phyloP scores from a whole-genome alignment of 176 grass and related monocot species.

The Puccinellia tenuiflora region DNA sequence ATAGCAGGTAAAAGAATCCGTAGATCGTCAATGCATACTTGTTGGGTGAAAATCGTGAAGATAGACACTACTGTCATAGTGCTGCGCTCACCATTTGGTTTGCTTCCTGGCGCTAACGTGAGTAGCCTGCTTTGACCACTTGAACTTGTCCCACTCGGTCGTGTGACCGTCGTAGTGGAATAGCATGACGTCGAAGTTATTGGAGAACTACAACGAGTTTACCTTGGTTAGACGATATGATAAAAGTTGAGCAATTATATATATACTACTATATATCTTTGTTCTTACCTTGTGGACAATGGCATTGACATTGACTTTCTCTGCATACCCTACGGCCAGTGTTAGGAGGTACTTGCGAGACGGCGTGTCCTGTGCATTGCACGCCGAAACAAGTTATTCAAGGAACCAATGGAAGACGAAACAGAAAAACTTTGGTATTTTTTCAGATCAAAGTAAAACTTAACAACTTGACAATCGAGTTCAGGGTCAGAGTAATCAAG shows the following conservation, averaged over 20 bases:
- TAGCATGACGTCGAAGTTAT: neutral
- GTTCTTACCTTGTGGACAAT: slow-evolving; percentile 26
- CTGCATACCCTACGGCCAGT: too few relatives aligned
- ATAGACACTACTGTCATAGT: neutral
- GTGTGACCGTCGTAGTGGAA: slow-evolving; percentile 11
- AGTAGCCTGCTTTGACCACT: slow-evolving; percentile 34
- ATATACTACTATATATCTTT: too few relatives aligned
- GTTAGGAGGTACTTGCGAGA: slow-evolving; percentile 16
- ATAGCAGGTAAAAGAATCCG: neutral
- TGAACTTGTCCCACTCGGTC: slow-evolving; percentile 31
- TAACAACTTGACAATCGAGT: too few relatives aligned
- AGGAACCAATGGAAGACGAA: neutral
- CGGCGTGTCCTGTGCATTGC: neutral
- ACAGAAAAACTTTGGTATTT: neutral
- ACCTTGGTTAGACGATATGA: neutral
- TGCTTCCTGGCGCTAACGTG: too few relatives aligned
- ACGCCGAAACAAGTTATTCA: neutral
- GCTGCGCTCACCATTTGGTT: slow-evolving; percentile 20
- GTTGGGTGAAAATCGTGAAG: neutral
- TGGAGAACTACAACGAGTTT: neutral
- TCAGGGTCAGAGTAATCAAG: neutral
- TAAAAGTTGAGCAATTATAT: neutral
- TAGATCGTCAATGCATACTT: neutral
- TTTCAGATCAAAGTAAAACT: neutral
- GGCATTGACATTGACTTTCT: slow-evolving; percentile 24